phyloP scores from a whole-genome alignment of 345 rosid species.

The Toxicodendron radicans region DNA sequence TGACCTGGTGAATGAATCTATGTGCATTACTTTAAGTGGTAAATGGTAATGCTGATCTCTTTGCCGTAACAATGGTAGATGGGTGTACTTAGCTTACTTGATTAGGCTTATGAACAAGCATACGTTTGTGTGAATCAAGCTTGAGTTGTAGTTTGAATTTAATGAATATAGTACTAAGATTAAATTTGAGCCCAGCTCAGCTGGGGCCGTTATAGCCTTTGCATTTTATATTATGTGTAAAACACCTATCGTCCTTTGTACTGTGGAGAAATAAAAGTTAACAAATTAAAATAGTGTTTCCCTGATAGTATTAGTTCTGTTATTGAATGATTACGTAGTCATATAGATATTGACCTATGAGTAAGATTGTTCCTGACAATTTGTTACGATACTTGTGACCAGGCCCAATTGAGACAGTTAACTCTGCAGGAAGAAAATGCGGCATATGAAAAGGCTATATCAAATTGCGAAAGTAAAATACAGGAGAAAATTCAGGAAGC shows the following conservation, averaged over 20 bases:
- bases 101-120: neutral
- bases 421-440: slow-evolving; percentile 70
- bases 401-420: slow-evolving; percentile 81
- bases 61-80: neutral
- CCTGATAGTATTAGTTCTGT: neutral
- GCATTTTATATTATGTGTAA: neutral
- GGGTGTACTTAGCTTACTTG: neutral
- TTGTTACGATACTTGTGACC: slow-evolving; percentile 22
- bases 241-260: neutral
- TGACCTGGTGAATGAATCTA: too few relatives aligned
- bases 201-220: neutral
- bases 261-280: neutral
- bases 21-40: too few relatives aligned
- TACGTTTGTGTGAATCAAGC: neutral
- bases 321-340: neutral
- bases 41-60: neutral
- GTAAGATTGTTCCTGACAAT: neutral
- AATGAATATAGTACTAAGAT: neutral
- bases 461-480: slow-evolving; percentile 65
- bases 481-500: slow-evolving; percentile 73
- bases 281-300: neutral
- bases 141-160: neutral
- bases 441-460: slow-evolving; percentile 75
- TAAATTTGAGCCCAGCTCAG: neutral
- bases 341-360: neutral